Conservation (phyloP, 192 early-diverging fungal species). For the Backusella morwellensis region DNA sequence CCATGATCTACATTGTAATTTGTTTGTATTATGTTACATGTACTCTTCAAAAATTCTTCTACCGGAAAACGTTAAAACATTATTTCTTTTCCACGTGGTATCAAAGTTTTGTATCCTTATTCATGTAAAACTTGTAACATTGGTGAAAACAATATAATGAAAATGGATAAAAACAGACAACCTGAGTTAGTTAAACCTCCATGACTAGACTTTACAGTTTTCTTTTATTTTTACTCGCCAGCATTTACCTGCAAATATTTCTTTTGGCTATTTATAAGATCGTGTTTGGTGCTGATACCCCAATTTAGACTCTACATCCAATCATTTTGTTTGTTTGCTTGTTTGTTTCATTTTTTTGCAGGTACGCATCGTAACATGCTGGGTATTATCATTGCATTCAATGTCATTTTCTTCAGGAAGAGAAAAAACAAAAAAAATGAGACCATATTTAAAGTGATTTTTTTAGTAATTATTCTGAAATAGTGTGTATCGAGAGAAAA, state of each 20-base stretch:
- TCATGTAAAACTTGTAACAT: no score
- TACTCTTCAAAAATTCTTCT: neutral
- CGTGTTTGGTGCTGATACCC: neutral
- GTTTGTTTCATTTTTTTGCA: neutral
- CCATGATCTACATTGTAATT: neutral
- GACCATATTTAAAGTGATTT: neutral
- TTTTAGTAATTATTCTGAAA: no score
- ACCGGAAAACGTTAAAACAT: neutral
- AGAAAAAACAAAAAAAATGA: neutral
- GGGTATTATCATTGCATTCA: neutral
- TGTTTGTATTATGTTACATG: neutral
- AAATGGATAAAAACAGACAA: neutral
- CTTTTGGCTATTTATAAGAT: neutral
- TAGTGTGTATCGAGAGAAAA: no score
- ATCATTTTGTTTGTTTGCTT: neutral
- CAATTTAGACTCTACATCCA: neutral
- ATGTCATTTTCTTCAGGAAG: neutral
- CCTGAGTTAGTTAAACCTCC: neutral
- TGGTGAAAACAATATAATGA: neutral
- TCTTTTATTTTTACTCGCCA: neutral
- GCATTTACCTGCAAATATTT: neutral
- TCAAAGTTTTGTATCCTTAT: no score
- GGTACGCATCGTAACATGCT: neutral
- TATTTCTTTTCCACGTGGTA: neutral
- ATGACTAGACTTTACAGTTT: neutral